Base-by-base conservation (phyloP, 148 eudicot genomes). In the Chenopodium formosanum region DNA sequence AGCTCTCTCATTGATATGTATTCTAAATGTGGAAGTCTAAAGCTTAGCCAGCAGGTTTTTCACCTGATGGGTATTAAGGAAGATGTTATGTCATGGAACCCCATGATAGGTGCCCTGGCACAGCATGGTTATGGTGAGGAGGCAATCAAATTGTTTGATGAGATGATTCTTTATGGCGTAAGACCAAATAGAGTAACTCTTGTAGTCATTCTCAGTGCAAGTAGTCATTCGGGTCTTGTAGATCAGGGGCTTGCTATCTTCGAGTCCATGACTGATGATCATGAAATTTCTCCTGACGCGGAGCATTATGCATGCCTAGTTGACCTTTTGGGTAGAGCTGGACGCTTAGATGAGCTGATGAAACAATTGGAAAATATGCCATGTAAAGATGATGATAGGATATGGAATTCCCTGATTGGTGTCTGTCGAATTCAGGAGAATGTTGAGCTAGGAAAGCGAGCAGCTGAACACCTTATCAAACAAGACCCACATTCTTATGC, bases 1-100 rank as follows among this genome's bases (percentile, higher is more conserved):
- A 92, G 95, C 88, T 88, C 94, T 67, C 89, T 94, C 47, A 89
- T 94, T 69, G 94, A 94, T 85, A 92, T 92, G 97, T 94, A 94
- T 84, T 89, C 95, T 17, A 94, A 94, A 73, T 88, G 95, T 71
- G 95, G 96, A 78, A 84, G 85, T 66, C 74, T 94, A 79, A 81
- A 84, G 81, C 85, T 79, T 40, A 90, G 91, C 62, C 85, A 82
- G 72, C 84, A 63, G 75, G 89, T 91, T 47, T 92, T 94, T 81
- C 82, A 68, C 14, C 78, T 78, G 72, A 79, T 78, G 84, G 88
- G 76, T 85, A 76, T 86, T 82, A 94, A 89, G 83, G 80, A 78
- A 74, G 90, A 92, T 83, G 84, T 76, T 48, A 80, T 91, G 78
- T 37, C 90, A 77, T 92, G 98, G 96, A 92, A 94, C 87, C 90